Conservation (phyloP, 192 early-diverging fungal species). For the Podila epicladia region DNA sequence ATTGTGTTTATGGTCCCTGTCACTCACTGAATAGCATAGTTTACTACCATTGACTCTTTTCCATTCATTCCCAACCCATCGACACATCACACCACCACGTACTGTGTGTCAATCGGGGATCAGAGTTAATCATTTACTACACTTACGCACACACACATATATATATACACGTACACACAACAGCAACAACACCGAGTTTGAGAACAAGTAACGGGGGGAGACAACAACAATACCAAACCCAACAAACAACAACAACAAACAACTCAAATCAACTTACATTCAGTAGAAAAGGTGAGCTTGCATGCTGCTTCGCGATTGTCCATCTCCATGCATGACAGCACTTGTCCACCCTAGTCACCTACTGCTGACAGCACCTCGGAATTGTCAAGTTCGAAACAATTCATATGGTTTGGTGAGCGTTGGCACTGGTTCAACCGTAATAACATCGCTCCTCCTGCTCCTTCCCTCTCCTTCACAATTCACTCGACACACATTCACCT, state of each 20-base stretch:
- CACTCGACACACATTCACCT: neutral
- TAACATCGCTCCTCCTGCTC: neutral
- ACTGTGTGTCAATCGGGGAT: neutral
- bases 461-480: neutral
- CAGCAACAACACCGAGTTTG: no score
- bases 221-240: neutral
- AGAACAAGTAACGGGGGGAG: no score
- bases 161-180: constrained; percentile 13
- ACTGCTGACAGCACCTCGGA: neutral
- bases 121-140: neutral
- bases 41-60: neutral
- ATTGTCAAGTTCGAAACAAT: no score
- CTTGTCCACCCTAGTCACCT: neutral
- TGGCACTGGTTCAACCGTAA: neutral
- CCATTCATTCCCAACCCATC: constrained; percentile 7
- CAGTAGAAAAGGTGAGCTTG: no score
- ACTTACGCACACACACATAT: constrained; percentile 8
- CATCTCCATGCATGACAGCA: neutral
- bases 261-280: neutral
- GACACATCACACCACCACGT: neutral
- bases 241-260: constrained; percentile 4
- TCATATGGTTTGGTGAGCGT: neutral
- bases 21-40: neutral
- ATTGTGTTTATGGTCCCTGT: neutral
- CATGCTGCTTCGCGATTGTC: no score